Evolutionary conservation across 139 green algal species (phyloP).

Genomic region (Axilococcus clingmanii): DNA sequence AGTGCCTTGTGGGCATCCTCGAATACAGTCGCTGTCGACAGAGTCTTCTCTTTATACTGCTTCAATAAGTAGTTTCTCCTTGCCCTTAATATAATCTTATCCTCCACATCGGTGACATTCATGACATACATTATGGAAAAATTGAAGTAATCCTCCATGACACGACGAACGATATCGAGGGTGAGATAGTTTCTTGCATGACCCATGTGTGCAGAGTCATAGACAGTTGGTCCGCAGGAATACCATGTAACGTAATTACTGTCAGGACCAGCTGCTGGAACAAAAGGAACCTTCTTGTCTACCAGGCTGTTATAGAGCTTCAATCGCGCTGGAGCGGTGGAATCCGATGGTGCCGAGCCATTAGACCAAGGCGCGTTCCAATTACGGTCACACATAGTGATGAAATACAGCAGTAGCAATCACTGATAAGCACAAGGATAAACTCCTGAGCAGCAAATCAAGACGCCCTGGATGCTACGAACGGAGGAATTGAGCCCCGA

Average conservation of each 20-base stretch:
- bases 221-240: constrained; percentile 93
- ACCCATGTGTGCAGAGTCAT: constrained; percentile 90
- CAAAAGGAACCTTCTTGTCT: constrained; percentile 77
- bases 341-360: neutral
- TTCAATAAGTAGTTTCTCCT: constrained; percentile 78
- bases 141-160: constrained; percentile 95
- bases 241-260: constrained; percentile 82
- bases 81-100: constrained; percentile 86
- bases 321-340: constrained; percentile 13
- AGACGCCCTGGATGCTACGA: no score
- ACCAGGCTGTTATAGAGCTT: constrained; percentile 75
- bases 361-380: constrained; percentile 3
- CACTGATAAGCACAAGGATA: no score
- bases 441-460: no score
- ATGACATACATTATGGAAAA: constrained; percentile 89
- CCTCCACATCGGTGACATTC: constrained; percentile 99
- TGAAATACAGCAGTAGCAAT: no score
- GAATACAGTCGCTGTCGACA: neutral
- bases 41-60: constrained; percentile 38
- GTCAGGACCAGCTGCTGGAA: constrained; percentile 46
- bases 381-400: neutral
- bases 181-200: constrained; percentile 96
- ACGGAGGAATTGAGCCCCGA: no score
- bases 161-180: constrained; percentile 91
- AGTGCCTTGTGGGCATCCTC: constrained; percentile 11